Base-by-base conservation (phyloP, 129 eudicot genomes). In the Deinandra increscens region DNA sequence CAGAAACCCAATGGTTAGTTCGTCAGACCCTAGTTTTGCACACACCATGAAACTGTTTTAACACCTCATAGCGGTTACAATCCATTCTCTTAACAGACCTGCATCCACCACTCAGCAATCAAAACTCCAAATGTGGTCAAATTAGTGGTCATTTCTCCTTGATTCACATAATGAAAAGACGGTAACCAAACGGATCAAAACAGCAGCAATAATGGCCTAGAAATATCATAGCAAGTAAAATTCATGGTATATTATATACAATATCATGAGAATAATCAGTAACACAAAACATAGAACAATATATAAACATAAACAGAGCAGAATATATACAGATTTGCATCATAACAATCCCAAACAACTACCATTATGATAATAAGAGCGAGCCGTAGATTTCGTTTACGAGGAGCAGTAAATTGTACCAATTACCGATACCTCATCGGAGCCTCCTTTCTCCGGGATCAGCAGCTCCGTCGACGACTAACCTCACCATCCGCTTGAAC, bases 401-500 rank as follows among this genome's bases (percentile, higher is more conserved):
- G 59, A 6, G 56, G 56, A 54, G 42, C 5, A 26, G 31, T 26
- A 1, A 26, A 36, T 39, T 10, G 31, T 8, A 51, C 56, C 65
- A 29, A 68, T 45, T 44, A 44, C 37, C 22, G 48, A 77, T 55
- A 9, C 60, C 76, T 71, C 72, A 71, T 36, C 69, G 56, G 38
- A 73, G 51, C 67, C 79, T 73, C 53, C 79, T 73, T 43, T 67
- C 75, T 18, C 65, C 42, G 9, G 79, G 56, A 58, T 66, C 82
- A 55, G 50, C 82, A 29, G 56, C 48, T 42, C 82, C 74, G 12
- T 73, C 79, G 4, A 60, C 64, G 22, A 68, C 64, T 6, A 66
- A 67, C 79, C 79, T 79, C n/a, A 75, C 60, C 38, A 81, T 46
- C 39, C 77, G 72, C 77, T 81, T 81, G 12, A 81, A 59, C 3